Percentiles rank a stretch among this genome's conserved stretches.
Evolutionary conservation across 2,329 filamentous ascomycete species (phyloP).

Genomic region (Exophiala bonariae): DNA sequence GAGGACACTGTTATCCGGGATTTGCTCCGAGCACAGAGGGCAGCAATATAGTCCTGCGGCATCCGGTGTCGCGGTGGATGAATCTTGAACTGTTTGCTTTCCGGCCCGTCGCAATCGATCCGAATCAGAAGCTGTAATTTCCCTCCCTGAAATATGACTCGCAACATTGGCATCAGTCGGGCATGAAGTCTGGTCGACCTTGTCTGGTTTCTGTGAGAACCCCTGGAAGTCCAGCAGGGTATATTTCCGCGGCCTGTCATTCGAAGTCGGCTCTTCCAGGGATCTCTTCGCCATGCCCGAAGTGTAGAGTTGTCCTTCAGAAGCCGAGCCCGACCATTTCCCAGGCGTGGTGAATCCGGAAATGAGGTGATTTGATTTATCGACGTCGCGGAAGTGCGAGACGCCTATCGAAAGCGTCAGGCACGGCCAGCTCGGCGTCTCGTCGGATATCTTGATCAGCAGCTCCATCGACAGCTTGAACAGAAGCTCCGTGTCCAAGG

Average conservation of each 20-base stretch:
- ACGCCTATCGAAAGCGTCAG: slow-evolving; percentile 81
- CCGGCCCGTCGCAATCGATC: background rate
- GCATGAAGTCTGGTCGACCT: background rate
- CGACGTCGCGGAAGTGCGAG: slow-evolving; percentile 84
- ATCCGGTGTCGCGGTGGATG: background rate
- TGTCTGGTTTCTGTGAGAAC: too few species aligned
- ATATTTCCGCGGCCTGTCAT: background rate
- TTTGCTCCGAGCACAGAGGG: slow-evolving; percentile 60
- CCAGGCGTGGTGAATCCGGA: slow-evolving; percentile 56
- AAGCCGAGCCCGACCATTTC: background rate
- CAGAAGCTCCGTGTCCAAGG: slow-evolving; percentile 68
- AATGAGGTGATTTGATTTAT: slow-evolving; percentile 68
- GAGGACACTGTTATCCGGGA: slow-evolving; percentile 60
- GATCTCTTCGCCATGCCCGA: background rate
- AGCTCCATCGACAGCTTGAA: slow-evolving; percentile 75
- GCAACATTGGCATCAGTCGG: background rate
- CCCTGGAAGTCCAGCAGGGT: too few species aligned
- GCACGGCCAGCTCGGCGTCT: slow-evolving; percentile 83
- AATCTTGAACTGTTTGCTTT: slow-evolving; percentile 20
- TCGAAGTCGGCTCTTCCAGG: background rate
- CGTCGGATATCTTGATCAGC: slow-evolving; percentile 72
- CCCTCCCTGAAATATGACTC: too few species aligned
- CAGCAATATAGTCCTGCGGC: slow-evolving; percentile 50
- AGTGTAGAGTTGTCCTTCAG: background rate
- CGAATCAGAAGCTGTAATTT: too few species aligned